phyloP scores from a whole-genome alignment of 2,329 filamentous ascomycete genomes.

The Byssochlamys sp. region DNA sequence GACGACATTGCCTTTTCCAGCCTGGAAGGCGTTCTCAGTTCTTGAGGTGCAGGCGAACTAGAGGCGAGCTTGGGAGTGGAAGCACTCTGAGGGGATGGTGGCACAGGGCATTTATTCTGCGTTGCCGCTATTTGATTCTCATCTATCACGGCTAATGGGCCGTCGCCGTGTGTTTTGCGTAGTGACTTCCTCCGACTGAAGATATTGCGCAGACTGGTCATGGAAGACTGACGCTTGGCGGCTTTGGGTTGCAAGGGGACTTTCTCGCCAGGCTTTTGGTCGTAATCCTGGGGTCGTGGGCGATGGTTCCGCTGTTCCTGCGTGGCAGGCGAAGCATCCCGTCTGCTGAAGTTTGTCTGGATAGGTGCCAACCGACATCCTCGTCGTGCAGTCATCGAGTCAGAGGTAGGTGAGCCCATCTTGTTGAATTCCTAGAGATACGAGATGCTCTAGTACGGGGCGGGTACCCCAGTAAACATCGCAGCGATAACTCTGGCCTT shows the following conservation, averaged over 20 bases:
- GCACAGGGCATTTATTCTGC: constrained; percentile 9
- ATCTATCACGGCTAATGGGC: constrained; percentile 23
- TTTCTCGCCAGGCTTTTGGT: constrained; percentile 17
- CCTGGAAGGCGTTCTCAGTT: constrained; percentile 12
- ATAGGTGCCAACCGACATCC: constrained; percentile 27
- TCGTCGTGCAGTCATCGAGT: constrained; percentile 27
- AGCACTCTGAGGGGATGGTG: constrained; percentile 17
- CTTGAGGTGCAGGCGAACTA: constrained; percentile 12
- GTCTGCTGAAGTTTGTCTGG: constrained; percentile 29
- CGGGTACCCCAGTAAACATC: not conserved
- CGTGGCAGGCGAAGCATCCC: constrained; percentile 10
- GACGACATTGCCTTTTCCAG: constrained; percentile 12
- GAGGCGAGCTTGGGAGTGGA: constrained; percentile 15
- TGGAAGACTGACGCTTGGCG: constrained; percentile 27
- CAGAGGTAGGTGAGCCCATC: constrained; percentile 5
- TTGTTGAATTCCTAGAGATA: not conserved
- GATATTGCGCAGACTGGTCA: constrained; percentile 26
- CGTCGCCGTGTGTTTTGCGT: constrained; percentile 18
- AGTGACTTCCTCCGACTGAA: constrained; percentile 28
- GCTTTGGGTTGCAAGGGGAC: constrained; percentile 22
- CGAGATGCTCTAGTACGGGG: not conserved
- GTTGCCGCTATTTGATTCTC: constrained; percentile 17
- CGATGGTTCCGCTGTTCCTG: constrained; percentile 19
- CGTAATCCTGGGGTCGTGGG: constrained; percentile 23
- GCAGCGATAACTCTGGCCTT: not conserved